Conservation (phyloP, 495 filamentous ascomycete genomes). For the Podospora pseudocomata region DNA sequence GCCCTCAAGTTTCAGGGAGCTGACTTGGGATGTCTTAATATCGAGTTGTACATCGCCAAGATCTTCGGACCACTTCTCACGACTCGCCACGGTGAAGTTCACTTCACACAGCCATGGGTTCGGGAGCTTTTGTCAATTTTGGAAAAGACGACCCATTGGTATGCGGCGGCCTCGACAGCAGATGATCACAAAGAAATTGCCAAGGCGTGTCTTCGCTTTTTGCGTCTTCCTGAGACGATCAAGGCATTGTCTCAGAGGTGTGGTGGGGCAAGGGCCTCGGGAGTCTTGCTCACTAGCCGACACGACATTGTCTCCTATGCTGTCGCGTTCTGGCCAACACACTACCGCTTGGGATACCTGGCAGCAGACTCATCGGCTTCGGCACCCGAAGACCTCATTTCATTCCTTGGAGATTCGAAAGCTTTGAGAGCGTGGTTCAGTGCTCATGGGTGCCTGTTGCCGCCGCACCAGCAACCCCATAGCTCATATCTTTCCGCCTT, state of each 20-base stretch:
- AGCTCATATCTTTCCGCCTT: background rate
- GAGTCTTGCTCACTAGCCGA: background rate
- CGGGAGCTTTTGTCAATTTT: background rate
- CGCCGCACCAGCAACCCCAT: background rate
- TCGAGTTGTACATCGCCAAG: background rate
- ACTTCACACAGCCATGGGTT: background rate
- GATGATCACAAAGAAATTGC: background rate
- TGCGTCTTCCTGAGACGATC: background rate
- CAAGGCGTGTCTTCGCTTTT: background rate
- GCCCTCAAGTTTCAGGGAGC: no score
- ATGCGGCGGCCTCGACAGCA: background rate
- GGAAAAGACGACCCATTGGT: background rate
- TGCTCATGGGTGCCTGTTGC: background rate
- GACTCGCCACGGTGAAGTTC: background rate
- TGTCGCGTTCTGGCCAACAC: background rate
- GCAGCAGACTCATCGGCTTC: background rate
- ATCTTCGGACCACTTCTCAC: background rate
- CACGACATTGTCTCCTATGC: background rate
- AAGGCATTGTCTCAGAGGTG: background rate
- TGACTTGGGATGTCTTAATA: background rate
- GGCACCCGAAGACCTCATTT: background rate
- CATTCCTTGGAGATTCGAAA: background rate
- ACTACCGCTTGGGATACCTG: background rate
- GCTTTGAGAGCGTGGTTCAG: background rate
- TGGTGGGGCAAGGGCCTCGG: background rate